Conservation (phyloP, 2,329 filamentous ascomycete species). For the Ilyonectria destructans region DNA sequence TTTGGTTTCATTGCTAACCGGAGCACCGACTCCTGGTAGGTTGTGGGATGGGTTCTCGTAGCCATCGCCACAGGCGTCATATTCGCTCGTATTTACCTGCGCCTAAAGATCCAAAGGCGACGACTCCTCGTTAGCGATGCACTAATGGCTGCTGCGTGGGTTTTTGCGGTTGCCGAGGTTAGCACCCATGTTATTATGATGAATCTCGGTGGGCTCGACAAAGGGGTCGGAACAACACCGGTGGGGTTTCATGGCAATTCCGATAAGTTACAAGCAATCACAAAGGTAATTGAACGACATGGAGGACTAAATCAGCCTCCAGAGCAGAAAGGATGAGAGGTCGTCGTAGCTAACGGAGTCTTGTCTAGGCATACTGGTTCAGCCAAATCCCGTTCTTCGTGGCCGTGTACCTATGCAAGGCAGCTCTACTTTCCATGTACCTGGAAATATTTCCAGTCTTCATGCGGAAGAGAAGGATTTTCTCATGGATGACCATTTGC, state of each 20-base stretch:
- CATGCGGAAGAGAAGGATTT: constrained; percentile 7
- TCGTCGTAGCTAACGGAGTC: background rate
- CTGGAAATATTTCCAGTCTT: constrained; percentile 10
- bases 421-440: constrained; percentile 10
- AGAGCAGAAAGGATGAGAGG: background rate
- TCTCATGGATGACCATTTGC: constrained; percentile 1
- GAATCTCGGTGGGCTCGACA: background rate
- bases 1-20: too few species aligned
- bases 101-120: constrained; percentile 11
- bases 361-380: constrained; percentile 4
- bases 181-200: background rate
- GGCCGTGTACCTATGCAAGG: constrained; percentile 6
- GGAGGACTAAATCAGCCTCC: background rate
- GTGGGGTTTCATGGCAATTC: background rate
- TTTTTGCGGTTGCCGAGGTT: background rate
- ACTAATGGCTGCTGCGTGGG: constrained; percentile 1
- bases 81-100: constrained; percentile 7
- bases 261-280: background rate
- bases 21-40: background rate
- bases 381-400: background rate
- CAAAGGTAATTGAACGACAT: background rate
- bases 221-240: background rate
- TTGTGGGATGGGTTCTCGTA: constrained; percentile 14
- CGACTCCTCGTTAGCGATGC: background rate
- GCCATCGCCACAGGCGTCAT: background rate